Conservation (phyloP, 768 basidiomycete species). For the Amanita inopinata region DNA sequence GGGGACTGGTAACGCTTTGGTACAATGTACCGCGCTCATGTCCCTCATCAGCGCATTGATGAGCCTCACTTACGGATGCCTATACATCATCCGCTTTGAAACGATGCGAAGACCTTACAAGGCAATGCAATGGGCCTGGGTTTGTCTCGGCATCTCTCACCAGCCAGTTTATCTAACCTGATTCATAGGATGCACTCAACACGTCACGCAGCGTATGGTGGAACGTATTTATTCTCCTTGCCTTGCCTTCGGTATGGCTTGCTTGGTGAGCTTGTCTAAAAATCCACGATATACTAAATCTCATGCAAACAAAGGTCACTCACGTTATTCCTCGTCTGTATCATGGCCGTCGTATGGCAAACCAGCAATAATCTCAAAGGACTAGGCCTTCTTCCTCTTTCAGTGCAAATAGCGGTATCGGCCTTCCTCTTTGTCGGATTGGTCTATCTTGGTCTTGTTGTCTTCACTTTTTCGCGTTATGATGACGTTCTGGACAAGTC, state of each 20-base stretch:
- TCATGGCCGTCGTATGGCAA: slow-evolving; percentile 2
- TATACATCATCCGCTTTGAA: slow-evolving; percentile 2
- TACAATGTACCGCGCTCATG: slow-evolving; percentile 2
- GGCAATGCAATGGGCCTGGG: slow-evolving; percentile 3
- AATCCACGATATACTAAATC: not conserved
- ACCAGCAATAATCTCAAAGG: not conserved
- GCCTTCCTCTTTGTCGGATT: not conserved
- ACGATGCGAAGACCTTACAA: slow-evolving; percentile 2
- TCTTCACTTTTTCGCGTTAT: not conserved
- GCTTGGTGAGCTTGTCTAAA: not conserved
- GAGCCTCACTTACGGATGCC: slow-evolving; percentile 2
- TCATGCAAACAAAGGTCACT: not conserved
- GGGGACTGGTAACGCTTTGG: not conserved
- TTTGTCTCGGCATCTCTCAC: not conserved
- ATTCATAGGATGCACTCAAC: not conserved
- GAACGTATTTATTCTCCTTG: slow-evolving; percentile 3
- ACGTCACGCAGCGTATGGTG: not conserved
- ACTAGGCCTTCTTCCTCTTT: not conserved
- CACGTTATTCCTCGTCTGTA: not conserved
- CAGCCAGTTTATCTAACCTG: not conserved
- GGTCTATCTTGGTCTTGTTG: not conserved
- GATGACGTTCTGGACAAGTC: not conserved
- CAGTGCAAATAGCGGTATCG: not conserved
- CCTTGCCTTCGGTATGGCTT: slow-evolving; percentile 2
- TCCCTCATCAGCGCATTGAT: slow-evolving; percentile 2